These are phyloP conservation scores for Dendrobium officinale DNA, from an alignment of 106 monocot genomes.

Conservation along the genomic window DNA sequence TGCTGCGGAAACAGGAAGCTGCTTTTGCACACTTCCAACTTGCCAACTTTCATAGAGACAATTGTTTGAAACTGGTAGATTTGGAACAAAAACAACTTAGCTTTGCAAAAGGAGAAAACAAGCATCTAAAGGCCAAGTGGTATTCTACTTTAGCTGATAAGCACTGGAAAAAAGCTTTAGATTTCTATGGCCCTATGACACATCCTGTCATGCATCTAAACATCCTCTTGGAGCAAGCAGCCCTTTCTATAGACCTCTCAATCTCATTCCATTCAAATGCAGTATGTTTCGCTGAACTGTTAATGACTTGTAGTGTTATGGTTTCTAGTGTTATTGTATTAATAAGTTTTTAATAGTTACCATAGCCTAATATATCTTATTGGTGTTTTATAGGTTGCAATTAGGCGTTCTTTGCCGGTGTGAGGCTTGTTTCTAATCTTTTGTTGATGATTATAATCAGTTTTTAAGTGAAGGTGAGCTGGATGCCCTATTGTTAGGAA, in stretches of 20 bases:
- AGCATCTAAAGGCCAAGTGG: constrained; percentile 71
- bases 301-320: not conserved
- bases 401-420: not conserved
- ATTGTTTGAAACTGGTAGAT: constrained; percentile 59
- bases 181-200: constrained; percentile 84
- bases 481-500: not conserved
- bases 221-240: constrained; percentile 79
- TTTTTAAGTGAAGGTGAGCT: not conserved
- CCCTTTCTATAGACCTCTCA: constrained; percentile 49
- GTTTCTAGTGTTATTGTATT: not conserved
- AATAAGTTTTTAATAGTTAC: not conserved
- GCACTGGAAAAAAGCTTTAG: constrained; percentile 71
- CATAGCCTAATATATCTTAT: not conserved
- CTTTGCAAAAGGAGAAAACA: constrained; percentile 39
- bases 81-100: constrained; percentile 47
- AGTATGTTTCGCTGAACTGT: constrained; percentile 37
- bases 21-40: constrained; percentile 90
- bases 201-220: constrained; percentile 73
- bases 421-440: not conserved
- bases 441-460: not conserved
- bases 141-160: constrained; percentile 84
- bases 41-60: constrained; percentile 68
- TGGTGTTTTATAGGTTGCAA: not conserved
- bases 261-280: constrained; percentile 40
- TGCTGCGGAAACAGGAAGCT: constrained; percentile 79